These are phyloP conservation scores for Gloeopeniophorella convolvens DNA, from an alignment of 768 basidiomycete species.

Conservation along the genomic window DNA sequence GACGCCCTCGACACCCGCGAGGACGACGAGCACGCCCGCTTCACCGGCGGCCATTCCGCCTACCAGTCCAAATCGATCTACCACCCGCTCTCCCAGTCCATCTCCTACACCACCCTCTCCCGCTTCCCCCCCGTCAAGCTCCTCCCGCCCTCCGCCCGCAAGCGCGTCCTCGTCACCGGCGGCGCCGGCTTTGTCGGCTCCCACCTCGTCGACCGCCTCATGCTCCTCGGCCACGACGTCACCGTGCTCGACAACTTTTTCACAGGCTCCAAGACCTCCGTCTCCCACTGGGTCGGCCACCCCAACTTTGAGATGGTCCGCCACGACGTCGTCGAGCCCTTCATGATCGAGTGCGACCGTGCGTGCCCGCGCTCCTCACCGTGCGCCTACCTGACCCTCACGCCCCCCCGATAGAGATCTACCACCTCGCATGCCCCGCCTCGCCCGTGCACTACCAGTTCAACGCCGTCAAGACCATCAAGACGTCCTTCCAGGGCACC, in stretches of 20 bases:
- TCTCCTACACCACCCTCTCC: constrained; percentile 88
- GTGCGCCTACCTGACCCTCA: constrained; percentile 1
- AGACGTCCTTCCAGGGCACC: constrained; percentile 97
- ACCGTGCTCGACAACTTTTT: constrained; percentile 99
- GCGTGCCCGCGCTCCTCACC: constrained; percentile 27
- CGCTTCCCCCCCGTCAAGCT: constrained; percentile 92
- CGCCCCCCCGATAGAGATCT: constrained; percentile 61
- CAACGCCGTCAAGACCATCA: constrained; percentile 96
- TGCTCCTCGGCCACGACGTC: constrained; percentile 97
- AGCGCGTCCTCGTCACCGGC: constrained; percentile 91
- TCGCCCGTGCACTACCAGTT: constrained; percentile 98
- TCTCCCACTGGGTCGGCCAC: constrained; percentile 93
- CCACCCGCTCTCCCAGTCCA: constrained; percentile 69
- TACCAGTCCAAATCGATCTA: constrained; percentile 86
- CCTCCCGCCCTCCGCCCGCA: constrained; percentile 67
- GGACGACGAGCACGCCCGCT: constrained; percentile 42
- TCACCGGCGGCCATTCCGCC: constrained; percentile 39
- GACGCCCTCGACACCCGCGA: constrained; percentile 35
- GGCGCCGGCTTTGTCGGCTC: constrained; percentile 99
- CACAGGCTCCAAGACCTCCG: constrained; percentile 95
- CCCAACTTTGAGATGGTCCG: constrained; percentile 98
- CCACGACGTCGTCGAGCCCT: constrained; percentile 95
- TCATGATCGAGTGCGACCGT: constrained; percentile 99
- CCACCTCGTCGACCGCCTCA: constrained; percentile 94
- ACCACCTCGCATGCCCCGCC: constrained; percentile 96